Conservation (phyloP, 805 yeast species). For the Kodamaea hsintzibuensis region DNA sequence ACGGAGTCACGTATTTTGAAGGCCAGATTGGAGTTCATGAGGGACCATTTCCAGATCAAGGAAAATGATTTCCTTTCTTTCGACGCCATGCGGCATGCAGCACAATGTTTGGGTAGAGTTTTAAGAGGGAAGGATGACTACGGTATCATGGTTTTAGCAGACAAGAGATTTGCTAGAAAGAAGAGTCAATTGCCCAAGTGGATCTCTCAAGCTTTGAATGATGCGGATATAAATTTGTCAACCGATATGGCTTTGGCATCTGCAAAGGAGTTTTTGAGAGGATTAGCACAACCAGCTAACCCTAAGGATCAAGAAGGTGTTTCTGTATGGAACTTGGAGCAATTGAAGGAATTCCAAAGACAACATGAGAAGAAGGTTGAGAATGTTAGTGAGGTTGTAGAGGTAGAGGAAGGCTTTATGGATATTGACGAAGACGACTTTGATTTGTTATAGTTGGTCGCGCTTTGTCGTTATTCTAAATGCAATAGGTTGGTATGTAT, state of each 20-base stretch:
- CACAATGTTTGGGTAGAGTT: slow-evolving; percentile 97
- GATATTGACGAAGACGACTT: slow-evolving; percentile 49
- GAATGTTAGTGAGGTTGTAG: slow-evolving; percentile 17
- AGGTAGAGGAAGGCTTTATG: slow-evolving; percentile 40
- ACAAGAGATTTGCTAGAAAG: slow-evolving; percentile 85
- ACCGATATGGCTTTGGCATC: slow-evolving; percentile 97
- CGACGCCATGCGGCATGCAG: slow-evolving; percentile 99
- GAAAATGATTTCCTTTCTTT: slow-evolving; percentile 94
- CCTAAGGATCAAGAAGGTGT: slow-evolving; percentile 91
- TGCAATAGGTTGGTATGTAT: too few relatives aligned
- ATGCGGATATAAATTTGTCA: slow-evolving; percentile 87
- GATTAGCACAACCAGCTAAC: slow-evolving; percentile 91
- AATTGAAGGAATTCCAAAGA: slow-evolving; percentile 58
- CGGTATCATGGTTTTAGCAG: slow-evolving; percentile 98
- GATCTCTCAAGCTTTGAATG: slow-evolving; percentile 91
- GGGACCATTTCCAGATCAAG: slow-evolving; percentile 89
- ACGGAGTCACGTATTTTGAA: slow-evolving; percentile 95
- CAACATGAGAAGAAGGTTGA: slow-evolving; percentile 40
- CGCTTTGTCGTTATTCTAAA: too few relatives aligned
- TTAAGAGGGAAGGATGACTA: slow-evolving; percentile 97
- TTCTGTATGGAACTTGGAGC: slow-evolving; percentile 85
- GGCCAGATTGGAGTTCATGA: slow-evolving; percentile 88
- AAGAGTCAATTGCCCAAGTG: slow-evolving; percentile 90
- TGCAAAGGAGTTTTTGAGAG: slow-evolving; percentile 87
- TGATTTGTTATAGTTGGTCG: slow-evolving; percentile 25